Percentiles rank a stretch among this genome's conserved stretches.
Conservation (phyloP, 2,329 filamentous ascomycete genomes). For the Aspergillus vadensis region DNA sequence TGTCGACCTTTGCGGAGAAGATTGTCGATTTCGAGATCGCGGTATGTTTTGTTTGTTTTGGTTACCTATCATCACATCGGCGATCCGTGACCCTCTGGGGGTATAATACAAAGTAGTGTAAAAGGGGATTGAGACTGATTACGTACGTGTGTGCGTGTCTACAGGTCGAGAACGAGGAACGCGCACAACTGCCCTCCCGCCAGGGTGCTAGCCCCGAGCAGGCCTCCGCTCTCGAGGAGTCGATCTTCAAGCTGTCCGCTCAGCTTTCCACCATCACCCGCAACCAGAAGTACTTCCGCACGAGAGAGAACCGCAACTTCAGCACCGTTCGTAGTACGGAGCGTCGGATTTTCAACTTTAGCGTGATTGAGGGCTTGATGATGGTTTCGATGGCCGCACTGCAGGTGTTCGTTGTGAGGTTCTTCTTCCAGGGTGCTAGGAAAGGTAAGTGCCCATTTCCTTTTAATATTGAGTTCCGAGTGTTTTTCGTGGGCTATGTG, state of each 20-base stretch:
- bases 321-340: conserved; percentile 97
- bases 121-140: not conserved
- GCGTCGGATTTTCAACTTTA: conserved; percentile 95
- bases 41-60: conserved; percentile 54
- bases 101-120: not conserved
- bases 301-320: conserved; percentile 97
- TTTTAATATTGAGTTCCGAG: not conserved
- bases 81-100: too few species aligned
- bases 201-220: conserved; percentile 88
- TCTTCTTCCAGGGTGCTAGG: conserved; percentile 93
- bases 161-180: conserved; percentile 87
- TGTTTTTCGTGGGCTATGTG: not conserved
- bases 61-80: not conserved
- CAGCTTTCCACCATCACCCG: conserved; percentile 91
- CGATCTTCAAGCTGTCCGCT: conserved; percentile 89
- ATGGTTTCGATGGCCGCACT: conserved; percentile 94
- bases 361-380: conserved; percentile 85
- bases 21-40: conserved; percentile 97
- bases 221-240: conserved; percentile 85
- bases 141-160: not conserved
- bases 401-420: conserved; percentile 95
- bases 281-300: conserved; percentile 99
- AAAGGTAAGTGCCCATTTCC: conserved; percentile 55
- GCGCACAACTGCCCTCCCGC: conserved; percentile 80
- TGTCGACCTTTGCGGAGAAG: conserved; percentile 98